phyloP scores from a whole-genome alignment of 768 basidiomycete species.

The Neoboletus subvelutipes region DNA sequence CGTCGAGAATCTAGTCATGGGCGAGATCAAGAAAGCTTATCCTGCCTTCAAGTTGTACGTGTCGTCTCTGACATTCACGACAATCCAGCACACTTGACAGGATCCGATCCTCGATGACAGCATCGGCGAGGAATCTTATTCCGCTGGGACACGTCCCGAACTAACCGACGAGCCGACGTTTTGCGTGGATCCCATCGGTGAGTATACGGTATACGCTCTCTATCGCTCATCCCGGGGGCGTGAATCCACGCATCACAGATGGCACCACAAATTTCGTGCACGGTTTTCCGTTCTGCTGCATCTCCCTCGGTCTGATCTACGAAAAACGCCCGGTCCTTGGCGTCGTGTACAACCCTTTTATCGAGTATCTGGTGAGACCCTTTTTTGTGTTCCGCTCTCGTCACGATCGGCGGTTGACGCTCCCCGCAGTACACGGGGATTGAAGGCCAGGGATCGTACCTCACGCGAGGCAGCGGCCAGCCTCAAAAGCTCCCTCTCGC shows the following conservation, averaged over 20 bases:
- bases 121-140: constrained; percentile 93
- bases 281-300: constrained; percentile 84
- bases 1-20: constrained; percentile 83
- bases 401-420: background rate
- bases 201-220: constrained; percentile 24
- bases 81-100: background rate
- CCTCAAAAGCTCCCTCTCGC: constrained; percentile 66
- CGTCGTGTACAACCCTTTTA: constrained; percentile 92
- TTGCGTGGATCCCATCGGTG: constrained; percentile 94
- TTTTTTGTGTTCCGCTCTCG: background rate
- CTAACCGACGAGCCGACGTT: constrained; percentile 90
- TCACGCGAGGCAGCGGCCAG: constrained; percentile 49
- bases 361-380: constrained; percentile 65
- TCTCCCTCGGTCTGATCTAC: constrained; percentile 89
- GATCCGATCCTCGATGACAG: constrained; percentile 36
- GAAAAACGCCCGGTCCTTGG: constrained; percentile 80
- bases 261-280: constrained; percentile 90
- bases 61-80: background rate
- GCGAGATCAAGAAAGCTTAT: constrained; percentile 61
- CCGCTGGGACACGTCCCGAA: constrained; percentile 64
- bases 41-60: constrained; percentile 83
- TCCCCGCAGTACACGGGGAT: constrained; percentile 69
- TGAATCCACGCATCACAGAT: constrained; percentile 41
- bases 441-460: constrained; percentile 76
- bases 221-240: background rate